Evolutionary conservation across 352 stramenopile species (phyloP), one percentile per base, ranked within the genome.

Genomic region (Pythium catenulatum): DNA sequence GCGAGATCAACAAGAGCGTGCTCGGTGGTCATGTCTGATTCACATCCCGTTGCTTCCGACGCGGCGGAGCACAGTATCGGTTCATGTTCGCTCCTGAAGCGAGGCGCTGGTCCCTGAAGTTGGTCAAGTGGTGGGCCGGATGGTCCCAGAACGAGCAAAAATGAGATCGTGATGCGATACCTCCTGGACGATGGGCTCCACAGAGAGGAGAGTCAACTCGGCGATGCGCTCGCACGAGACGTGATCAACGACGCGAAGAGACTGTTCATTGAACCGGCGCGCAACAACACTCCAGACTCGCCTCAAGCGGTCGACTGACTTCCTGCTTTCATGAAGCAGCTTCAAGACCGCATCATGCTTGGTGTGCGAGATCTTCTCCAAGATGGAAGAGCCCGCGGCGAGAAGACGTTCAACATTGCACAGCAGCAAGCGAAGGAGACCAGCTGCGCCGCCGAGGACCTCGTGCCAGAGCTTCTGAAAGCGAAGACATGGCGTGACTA

Each of bases 111-210:
- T 86, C 79, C 1, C 59, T 86, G 1, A 86, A 86, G 79, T 15
- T 77, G 25, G 79, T 86, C 14, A 86, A 86, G 80, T 82, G 70
- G 69, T 81, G 52, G 79, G 69, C 19, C 3, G 58, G 79, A 17
- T 86, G 79, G 79, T 76, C 58, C 3, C 45, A 3, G 19, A 82
- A 86, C 59, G 61, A 82, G 50, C 80, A 79, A 43, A n/a, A 82
- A 32, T 50, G 80, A 86, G 25, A 86, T 48, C 0, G 2, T 83
- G 13, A 50, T 74, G 0, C 34, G 61, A 2, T 86, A 82, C 30
- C 59, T 86, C 0, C 54, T 86, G 3, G 70, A 82, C 8, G 80
- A 86, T 39, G 39, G 27, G 8, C 70, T 68, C 34, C 4, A 52
- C 25, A 48, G 70, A 39, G 39, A 59, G 36, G 66, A 75, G 66